Evolutionary conservation across 192 early-diverging fungal species (phyloP), one percentile per base, ranked within the genome.

Genomic region (Phlyctochytrium planicorne): DNA sequence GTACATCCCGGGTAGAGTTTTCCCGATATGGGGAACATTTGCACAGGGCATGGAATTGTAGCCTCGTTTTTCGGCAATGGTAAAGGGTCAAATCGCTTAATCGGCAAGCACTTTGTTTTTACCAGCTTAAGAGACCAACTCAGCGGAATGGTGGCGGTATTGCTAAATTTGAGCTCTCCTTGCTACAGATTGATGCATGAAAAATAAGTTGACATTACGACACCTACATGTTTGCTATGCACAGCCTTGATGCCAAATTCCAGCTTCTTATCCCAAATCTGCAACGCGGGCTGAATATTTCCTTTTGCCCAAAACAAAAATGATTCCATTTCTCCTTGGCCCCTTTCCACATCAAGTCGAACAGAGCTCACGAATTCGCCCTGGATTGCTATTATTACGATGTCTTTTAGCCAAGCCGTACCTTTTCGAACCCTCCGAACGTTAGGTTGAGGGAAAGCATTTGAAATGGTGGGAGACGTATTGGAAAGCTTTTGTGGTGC

Each of bases 241-340:
- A 78, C 81, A 3, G 83, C 78, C 17, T 66, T 40, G 23, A 82
- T 68, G 2, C 82, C 80, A 73, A 82, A 85, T n/a, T 84, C 80
- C 29, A 87, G 61, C 36, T 74, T 79, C 64, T 77, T 83, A 30
- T 79, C 77, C 53, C 74, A 66, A 2, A 85, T 32, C 25, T 64
- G 69, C 2, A 87, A 53, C 14, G 85, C 61, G 17, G 76, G 77
- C 55, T 80, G 82, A 6, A 84, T 23, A 53, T 76, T 78, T n/a
- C 75, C 81, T 12, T 52, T 34, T 16, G 74, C 65, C 76, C 81
- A 82, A 3, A 83, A 60, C 20, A 64, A 53, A 66, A 73, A 77
- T 0, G 37, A 32, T 36, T 75, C 73, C 2, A 53, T 12, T 65
- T 86, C 84, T n/a, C 77, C 79, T 34, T 64, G 69, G 25, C 55